These are phyloP conservation scores for Phylloporus sp. DNA, from an alignment of 768 basidiomycete genomes.

Conservation along the genomic window DNA sequence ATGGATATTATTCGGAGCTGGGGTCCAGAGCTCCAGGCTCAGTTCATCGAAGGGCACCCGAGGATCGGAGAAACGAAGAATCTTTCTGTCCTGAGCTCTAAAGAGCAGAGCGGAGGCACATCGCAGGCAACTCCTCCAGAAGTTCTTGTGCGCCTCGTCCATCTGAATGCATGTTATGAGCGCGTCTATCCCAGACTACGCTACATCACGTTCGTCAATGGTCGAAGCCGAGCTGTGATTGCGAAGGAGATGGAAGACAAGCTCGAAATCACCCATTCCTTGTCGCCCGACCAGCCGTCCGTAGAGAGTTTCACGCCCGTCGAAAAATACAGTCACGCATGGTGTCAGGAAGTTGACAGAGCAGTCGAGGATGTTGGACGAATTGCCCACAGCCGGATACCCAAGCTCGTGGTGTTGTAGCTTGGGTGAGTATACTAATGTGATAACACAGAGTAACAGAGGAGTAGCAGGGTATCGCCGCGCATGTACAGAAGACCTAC, in stretches of 20 bases:
- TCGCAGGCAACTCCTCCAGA: constrained; percentile 61
- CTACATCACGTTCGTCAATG: constrained; percentile 93
- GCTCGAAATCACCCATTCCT: constrained; percentile 50
- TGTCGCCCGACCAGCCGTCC: constrained; percentile 36
- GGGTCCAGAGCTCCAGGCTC: constrained; percentile 47
- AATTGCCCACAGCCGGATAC: constrained; percentile 72
- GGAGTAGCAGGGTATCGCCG: constrained; percentile 4
- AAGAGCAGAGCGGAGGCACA: constrained; percentile 62
- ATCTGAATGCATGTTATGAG: constrained; percentile 80
- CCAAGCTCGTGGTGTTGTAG: constrained; percentile 19
- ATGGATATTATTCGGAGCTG: constrained; percentile 50
- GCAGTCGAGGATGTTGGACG: constrained; percentile 69
- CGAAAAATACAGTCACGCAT: constrained; percentile 40
- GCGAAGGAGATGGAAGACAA: constrained; percentile 76
- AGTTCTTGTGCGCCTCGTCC: constrained; percentile 65
- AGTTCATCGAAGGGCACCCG: constrained; percentile 82
- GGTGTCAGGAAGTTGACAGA: constrained; percentile 66
- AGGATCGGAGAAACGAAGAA: constrained; percentile 82
- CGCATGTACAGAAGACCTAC: constrained; percentile 17
- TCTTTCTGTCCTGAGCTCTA: constrained; percentile 70
- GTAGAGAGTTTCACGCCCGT: constrained; percentile 37
- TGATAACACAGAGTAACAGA: background rate
- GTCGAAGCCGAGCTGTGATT: constrained; percentile 66
- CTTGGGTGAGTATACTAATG: background rate
- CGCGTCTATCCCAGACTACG: constrained; percentile 66